Evolutionary conservation across 306 rosid species (phyloP).

Genomic region (Cucurbita argyrosperma): DNA sequence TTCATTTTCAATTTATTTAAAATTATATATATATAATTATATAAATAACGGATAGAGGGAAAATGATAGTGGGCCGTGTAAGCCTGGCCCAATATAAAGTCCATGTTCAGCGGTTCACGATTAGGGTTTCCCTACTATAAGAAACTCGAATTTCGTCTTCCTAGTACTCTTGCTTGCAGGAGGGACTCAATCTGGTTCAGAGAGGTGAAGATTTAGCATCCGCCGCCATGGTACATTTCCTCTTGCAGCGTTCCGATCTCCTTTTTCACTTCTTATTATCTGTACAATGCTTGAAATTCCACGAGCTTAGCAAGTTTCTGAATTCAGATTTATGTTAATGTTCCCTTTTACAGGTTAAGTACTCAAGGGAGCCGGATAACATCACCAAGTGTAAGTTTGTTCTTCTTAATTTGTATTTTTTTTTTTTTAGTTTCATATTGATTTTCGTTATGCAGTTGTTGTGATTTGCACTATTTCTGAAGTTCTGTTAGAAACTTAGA

Average conservation of each 20-base stretch:
- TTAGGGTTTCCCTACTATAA: background rate
- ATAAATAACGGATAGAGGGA: background rate
- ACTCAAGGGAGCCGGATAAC: slow-evolving; percentile 82
- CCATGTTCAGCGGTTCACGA: background rate
- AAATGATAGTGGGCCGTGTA: background rate
- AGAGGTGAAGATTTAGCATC: slow-evolving; percentile 1
- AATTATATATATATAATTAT: too few species aligned
- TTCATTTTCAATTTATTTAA: too few species aligned
- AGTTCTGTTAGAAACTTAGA: background rate
- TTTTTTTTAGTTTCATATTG: background rate
- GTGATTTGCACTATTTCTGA: background rate
- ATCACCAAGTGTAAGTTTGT: slow-evolving; percentile 46
- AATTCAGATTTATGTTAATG: background rate
- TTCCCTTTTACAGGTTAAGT: slow-evolving; percentile 54
- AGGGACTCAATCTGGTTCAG: background rate
- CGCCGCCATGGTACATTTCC: slow-evolving; percentile 40
- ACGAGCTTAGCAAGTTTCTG: background rate
- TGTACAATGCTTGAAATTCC: background rate
- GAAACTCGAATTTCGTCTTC: background rate
- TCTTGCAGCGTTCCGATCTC: too few species aligned
- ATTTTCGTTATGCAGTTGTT: background rate
- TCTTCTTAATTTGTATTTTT: background rate
- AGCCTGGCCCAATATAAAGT: background rate
- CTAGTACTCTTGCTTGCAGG: background rate
- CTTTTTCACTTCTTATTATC: background rate